A percentile compares a stretch with the other conserved stretches of the same genome.
phyloP scores from a whole-genome alignment of 2,329 filamentous ascomycete genomes.

The Hypoxylon sp. region DNA sequence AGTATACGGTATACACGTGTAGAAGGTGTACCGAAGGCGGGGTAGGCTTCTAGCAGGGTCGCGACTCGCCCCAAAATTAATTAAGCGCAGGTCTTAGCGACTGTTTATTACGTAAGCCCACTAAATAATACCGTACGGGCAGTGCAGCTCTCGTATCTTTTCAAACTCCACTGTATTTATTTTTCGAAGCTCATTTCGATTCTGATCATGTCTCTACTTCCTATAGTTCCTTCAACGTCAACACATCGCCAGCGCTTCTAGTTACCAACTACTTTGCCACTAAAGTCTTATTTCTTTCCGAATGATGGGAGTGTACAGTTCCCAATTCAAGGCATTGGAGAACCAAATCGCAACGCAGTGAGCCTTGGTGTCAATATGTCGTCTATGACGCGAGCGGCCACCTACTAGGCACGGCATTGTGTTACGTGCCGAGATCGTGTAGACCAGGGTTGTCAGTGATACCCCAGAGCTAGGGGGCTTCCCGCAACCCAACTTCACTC shows the following conservation, averaged over 20 bases:
- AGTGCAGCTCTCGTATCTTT: not conserved
- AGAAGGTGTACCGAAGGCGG: not conserved
- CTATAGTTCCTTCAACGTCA: not conserved
- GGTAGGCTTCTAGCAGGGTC: slow-evolving; percentile 2
- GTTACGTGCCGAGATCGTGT: slow-evolving; percentile 24
- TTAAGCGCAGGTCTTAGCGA: slow-evolving; percentile 11
- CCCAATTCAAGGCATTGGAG: slow-evolving; percentile 7
- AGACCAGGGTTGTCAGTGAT: slow-evolving; percentile 10
- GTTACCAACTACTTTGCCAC: not conserved
- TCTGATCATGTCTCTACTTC: slow-evolving; percentile 1
- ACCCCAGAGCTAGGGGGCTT: slow-evolving; percentile 31
- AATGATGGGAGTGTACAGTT: not conserved
- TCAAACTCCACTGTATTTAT: slow-evolving; percentile 2
- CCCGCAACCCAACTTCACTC: slow-evolving; percentile 15
- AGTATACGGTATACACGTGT: slow-evolving; percentile 6
- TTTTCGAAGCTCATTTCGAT: not conserved
- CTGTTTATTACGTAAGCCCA: slow-evolving; percentile 18
- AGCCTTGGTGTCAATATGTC: not conserved
- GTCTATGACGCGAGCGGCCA: slow-evolving; percentile 11
- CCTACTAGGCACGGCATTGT: slow-evolving; percentile 14
- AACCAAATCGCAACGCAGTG: not conserved
- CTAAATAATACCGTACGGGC: not conserved
- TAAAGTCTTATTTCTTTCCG: not conserved
- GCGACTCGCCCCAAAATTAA: not conserved
- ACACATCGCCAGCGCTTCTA: not conserved